Base-by-base conservation (phyloP, 768 basidiomycete species). In the Russula earlei region DNA sequence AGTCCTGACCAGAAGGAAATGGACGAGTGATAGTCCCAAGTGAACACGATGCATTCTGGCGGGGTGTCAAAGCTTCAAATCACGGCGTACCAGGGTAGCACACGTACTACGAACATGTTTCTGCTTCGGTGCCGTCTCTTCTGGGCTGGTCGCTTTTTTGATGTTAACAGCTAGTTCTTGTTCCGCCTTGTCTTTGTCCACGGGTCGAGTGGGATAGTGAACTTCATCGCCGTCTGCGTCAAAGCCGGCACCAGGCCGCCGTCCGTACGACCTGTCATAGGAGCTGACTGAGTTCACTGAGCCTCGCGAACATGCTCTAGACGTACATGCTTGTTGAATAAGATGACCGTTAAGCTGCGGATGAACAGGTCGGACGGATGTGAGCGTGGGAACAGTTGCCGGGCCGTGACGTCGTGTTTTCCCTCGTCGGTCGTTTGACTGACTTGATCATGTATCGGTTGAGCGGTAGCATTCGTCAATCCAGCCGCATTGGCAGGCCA, bases 1-100 rank as follows among this genome's bases (percentile, higher is more conserved):
- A 99, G 77, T 27, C 91, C 92, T 64, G 91, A 92, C 96, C 96
- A 99, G 69, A 98, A 97, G 6, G 94, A 94, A 64, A 91, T 84
- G 34, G 94, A 97, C 19, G 93, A 89, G 66, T 97, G 94, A 66
- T 98, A 98, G 70, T 99, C 96, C 94, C 94, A 97, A 7, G 96
- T 98, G 70, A 93, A 99, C 24, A 98, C 91, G 68, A 99, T 97
- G 65, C 89, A 91, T 75, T 97, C 95, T 98, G 69, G 6, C 10
- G 9, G 31, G 20, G 37, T 15, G 37, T 48, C 34, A 59, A 36
- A 45, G 12, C 15, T n/a, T 15, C 55, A 55, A 34, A 42, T 49
- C 24, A 54, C 25, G 46, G 40, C 54, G 11, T 1, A 14, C 17
- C 14, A 24, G 9, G 37, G 4, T 0, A 27, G 49, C 20, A 48